These are phyloP conservation scores for Gossypium herbaceum DNA, from an alignment of 345 rosid genomes.

Conservation along the genomic window DNA sequence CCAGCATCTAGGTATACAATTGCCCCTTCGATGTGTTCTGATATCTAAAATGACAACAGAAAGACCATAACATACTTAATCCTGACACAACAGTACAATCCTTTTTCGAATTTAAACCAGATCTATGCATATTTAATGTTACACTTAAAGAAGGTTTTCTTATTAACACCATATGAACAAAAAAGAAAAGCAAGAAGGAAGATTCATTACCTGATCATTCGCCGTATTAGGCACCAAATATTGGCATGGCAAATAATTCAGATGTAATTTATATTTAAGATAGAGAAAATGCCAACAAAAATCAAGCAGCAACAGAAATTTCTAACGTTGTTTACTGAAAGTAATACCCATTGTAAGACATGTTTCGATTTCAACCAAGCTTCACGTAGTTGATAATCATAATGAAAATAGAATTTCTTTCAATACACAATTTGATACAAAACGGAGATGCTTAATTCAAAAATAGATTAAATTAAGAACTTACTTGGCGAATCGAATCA, in stretches of 20 bases:
- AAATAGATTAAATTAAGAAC: conserved; percentile 8
- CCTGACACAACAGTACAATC: not conserved
- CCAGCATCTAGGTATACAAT: conserved; percentile 85
- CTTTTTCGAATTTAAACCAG: not conserved
- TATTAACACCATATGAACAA: not conserved
- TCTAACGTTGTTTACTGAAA: not conserved
- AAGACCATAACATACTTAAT: not conserved
- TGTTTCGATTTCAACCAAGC: conserved; percentile 2
- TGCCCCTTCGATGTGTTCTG: conserved; percentile 64
- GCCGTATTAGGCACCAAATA: not conserved
- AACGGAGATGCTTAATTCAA: not conserved
- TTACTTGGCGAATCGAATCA: conserved; percentile 76
- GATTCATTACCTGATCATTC: not conserved
- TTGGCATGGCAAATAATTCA: not conserved
- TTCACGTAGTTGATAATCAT: not conserved
- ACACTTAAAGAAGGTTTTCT: conserved; percentile 1
- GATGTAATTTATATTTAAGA: not conserved
- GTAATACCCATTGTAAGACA: not conserved
- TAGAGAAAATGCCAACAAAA: conserved; percentile 1
- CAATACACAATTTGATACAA: not conserved
- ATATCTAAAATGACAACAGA: conserved; percentile 38
- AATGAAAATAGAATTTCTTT: not conserved
- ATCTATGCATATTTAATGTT: not conserved
- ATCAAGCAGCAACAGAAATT: not conserved
- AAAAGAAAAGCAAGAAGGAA: not conserved